Evolutionary conservation across 2,329 filamentous ascomycete genomes (phyloP).

Genomic region (Didymella keratinophila): DNA sequence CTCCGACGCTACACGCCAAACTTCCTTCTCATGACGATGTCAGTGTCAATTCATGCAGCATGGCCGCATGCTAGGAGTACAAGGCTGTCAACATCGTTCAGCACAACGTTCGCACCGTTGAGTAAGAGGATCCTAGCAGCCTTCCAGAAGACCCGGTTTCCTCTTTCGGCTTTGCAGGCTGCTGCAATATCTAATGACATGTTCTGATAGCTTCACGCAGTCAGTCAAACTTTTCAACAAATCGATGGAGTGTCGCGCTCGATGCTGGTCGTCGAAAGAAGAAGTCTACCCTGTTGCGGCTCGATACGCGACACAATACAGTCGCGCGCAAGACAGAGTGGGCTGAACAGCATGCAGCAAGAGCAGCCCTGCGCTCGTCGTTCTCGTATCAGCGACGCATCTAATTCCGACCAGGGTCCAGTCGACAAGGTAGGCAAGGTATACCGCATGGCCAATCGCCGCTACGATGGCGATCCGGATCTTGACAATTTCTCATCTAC

Average conservation of each 20-base stretch:
- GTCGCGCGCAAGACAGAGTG: too few relatives aligned
- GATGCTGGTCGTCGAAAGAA: neutral
- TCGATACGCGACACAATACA: neutral
- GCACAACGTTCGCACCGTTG: neutral
- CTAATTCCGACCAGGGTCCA: neutral
- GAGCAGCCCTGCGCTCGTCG: neutral
- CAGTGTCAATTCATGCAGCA: neutral
- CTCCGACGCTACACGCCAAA: neutral
- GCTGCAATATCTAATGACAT: neutral
- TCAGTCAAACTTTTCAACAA: too few relatives aligned
- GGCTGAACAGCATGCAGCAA: neutral
- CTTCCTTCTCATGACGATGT: neutral
- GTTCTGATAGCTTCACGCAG: neutral
- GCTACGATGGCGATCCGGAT: constrained; percentile 13
- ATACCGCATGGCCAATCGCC: constrained; percentile 4
- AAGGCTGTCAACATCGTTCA: neutral
- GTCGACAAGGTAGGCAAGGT: neutral
- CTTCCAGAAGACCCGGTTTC: neutral
- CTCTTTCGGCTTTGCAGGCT: neutral
- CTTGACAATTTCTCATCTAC: neutral
- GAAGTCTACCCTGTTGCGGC: neutral
- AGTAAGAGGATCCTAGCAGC: neutral
- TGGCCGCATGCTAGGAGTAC: neutral
- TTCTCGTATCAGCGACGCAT: neutral
- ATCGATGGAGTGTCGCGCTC: neutral